Evolutionary conservation across 192 early-diverging fungal genomes (phyloP).

Genomic region (Umbelopsis sp.): DNA sequence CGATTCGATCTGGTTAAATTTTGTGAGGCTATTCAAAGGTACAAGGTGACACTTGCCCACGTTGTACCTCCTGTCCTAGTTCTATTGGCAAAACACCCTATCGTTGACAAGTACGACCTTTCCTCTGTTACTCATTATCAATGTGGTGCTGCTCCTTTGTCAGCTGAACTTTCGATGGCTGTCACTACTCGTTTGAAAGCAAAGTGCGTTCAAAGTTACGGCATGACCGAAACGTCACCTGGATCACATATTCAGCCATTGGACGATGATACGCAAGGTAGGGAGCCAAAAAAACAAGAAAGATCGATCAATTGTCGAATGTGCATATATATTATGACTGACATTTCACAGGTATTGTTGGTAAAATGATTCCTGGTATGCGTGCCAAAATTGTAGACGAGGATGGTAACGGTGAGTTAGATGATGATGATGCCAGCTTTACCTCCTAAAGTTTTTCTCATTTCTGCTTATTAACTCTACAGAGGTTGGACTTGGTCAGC

Average conservation of each 20-base stretch:
- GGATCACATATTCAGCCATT: slow-evolving; percentile 22
- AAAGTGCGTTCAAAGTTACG: slow-evolving; percentile 35
- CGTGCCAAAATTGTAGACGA: slow-evolving; percentile 77
- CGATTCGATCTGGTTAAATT: slow-evolving; percentile 73
- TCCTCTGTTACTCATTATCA: slow-evolving; percentile 60
- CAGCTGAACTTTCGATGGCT: slow-evolving; percentile 45
- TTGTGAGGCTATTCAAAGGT: slow-evolving; percentile 65
- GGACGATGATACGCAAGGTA: background rate
- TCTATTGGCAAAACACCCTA: slow-evolving; percentile 73
- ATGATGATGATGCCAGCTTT: background rate
- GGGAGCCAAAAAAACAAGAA: background rate
- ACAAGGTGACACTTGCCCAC: slow-evolving; percentile 66
- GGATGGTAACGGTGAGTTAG: slow-evolving; percentile 50
- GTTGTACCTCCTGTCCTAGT: slow-evolving; percentile 71
- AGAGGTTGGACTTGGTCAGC: slow-evolving; percentile 54
- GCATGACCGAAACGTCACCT: slow-evolving; percentile 61
- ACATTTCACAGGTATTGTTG: slow-evolving; percentile 55
- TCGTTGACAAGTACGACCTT: slow-evolving; percentile 75
- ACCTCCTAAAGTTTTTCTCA: background rate
- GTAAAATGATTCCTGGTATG: slow-evolving; percentile 70
- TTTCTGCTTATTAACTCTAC: background rate
- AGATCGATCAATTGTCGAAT: no score
- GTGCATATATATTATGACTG: background rate
- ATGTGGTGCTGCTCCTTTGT: slow-evolving; percentile 83
- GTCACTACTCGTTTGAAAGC: background rate